Base-by-base conservation (phyloP, 1,284 basidiomycete species). In the Lentinula novae-zelandiae region DNA sequence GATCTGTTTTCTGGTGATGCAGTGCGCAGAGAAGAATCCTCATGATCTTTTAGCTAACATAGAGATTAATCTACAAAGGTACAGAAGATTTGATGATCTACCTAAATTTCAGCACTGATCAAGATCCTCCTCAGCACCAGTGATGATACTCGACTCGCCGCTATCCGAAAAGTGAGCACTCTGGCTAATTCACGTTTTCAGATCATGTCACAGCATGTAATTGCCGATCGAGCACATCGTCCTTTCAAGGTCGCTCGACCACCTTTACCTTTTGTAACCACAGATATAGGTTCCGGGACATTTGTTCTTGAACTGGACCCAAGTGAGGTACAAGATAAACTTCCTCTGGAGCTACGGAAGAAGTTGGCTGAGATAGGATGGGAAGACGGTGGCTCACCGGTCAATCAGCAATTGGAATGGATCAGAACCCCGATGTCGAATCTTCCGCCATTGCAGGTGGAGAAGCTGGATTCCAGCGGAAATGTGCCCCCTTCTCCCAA, bases 341-440 rank as follows among this genome's bases (percentile, higher is more conserved):
- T 91, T 22, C 87, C 88, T 3, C 63, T 78, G 12, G 89, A 90
- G 66, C 69, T 90, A 44, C 78, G 81, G 60, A 83, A 83, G 64
- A 80, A 84, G 48, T 73, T 91, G 10, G 79, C 82, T 0, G 87
- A 91, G 63, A 85, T 91, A 60, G 88, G 88, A 12, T 91, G 87
- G 87, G 79, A 77, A 3, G 78, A 86, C 53, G 84, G 87, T 39
- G 79, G 83, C 57, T 73, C 75, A 8, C 71, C 78, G 12, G 73
- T 79, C 13, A 84, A 89, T 66, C 81, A 82, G 55, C 79, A 81
- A 63, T 75, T 78, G 31, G 80, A 85, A 66, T 80, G 83, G 78
- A 76, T 84, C 57, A 77, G 76, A 66, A 87, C 83, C 2, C 87
- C 88, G 1, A 79, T 90, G 67, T 82, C 86, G 8, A 74, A 88